Percentiles rank a stretch among this genome's conserved stretches.
These are phyloP conservation scores for Emergomyces africanus DNA, from an alignment of 2,329 filamentous ascomycete genomes.

Conservation along the genomic window DNA sequence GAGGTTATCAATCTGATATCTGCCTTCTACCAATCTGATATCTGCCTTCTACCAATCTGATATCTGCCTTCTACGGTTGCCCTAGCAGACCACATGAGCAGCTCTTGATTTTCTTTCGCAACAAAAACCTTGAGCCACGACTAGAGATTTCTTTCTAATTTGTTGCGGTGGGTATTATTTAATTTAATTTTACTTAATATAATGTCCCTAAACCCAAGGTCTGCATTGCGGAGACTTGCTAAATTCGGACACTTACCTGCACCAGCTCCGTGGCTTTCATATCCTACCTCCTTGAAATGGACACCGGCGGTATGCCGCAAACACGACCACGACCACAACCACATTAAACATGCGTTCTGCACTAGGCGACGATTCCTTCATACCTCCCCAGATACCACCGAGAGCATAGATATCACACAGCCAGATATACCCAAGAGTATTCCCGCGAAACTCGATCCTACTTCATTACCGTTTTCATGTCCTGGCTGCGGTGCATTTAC, in stretches of 20 bases:
- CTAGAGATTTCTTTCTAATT: not conserved
- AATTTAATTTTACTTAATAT: not conserved
- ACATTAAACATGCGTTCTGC: not conserved
- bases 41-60: too few species aligned
- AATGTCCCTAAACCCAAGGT: not conserved
- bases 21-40: not conserved
- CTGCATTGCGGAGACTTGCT: not conserved
- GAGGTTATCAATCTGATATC: not conserved
- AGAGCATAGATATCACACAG: not conserved
- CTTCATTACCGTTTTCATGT: constrained; percentile 39
- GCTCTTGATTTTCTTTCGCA: not conserved
- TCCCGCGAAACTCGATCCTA: constrained; percentile 1
- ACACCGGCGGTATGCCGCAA: not conserved
- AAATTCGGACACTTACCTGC: not conserved
- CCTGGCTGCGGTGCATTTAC: constrained; percentile 51
- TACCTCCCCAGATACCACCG: not conserved
- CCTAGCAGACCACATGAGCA: not conserved
- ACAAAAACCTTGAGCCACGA: not conserved
- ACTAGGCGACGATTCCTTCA: not conserved
- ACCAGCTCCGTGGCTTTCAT: not conserved
- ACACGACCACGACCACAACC: not conserved
- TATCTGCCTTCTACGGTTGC: not conserved
- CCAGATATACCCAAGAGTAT: not conserved
- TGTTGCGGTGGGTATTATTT: not conserved
- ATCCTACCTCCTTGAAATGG: not conserved